Conservation (phyloP, 31 red algal genomes). For the Endocladia muricata region DNA sequence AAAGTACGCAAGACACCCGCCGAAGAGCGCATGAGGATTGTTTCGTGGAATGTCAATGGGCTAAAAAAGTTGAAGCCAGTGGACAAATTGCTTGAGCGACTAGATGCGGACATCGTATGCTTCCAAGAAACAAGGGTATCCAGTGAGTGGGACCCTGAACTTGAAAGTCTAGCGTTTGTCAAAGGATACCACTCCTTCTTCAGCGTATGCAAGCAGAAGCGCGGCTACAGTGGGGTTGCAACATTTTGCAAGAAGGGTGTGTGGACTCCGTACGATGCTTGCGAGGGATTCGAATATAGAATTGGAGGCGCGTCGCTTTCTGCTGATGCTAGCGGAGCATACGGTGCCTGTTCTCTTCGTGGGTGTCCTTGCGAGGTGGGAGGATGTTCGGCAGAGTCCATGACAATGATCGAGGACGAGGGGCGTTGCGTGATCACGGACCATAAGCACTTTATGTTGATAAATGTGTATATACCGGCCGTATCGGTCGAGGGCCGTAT, state of each 20-base stretch:
- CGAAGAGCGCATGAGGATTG: conserved; percentile 43
- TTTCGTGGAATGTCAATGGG: conserved; percentile 72
- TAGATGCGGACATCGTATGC: conserved; percentile 68
- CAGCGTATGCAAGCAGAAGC: conserved; percentile 48
- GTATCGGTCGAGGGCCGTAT: conserved; percentile 19
- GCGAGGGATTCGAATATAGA: conserved; percentile 32
- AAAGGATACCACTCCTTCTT: conserved; percentile 64
- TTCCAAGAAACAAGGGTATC: conserved; percentile 67
- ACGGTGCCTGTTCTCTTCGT: background rate
- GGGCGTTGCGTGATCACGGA: conserved; percentile 62
- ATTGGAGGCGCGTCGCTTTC: conserved; percentile 12
- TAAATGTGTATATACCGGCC: conserved; percentile 68
- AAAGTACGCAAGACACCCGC: no score
- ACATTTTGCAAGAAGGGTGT: conserved; percentile 45
- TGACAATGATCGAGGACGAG: conserved; percentile 29
- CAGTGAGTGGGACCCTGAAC: conserved; percentile 20
- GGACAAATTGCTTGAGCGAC: conserved; percentile 8
- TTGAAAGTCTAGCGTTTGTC: conserved; percentile 54
- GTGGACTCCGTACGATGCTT: conserved; percentile 37
- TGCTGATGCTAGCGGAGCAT: background rate
- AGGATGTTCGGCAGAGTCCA: background rate
- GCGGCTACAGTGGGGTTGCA: conserved; percentile 54
- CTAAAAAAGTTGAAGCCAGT: conserved; percentile 44
- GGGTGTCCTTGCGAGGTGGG: conserved; percentile 1
- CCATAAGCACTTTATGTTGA: conserved; percentile 42